Conservation (phyloP, 208 protist genomes). For the Crithidia brevicula region DNA sequence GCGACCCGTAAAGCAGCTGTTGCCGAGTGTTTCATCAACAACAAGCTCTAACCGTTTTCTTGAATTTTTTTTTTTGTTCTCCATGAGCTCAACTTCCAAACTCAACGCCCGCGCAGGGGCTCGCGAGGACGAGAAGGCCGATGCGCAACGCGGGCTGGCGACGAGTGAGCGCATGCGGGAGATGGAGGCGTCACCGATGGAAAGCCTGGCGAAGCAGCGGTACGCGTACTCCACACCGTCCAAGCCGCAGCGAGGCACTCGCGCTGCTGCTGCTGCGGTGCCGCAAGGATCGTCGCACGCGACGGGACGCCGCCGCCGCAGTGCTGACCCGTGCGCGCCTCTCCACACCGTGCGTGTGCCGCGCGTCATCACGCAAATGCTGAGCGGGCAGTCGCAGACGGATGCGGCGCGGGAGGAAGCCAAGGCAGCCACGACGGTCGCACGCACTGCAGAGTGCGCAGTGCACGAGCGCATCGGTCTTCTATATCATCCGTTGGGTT, state of each 20-base stretch:
- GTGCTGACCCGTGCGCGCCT: constrained; percentile 7
- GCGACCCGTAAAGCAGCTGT: too few species aligned
- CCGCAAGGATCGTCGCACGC: neutral
- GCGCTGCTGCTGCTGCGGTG: neutral
- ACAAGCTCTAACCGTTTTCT: too few species aligned
- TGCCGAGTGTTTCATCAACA: too few species aligned
- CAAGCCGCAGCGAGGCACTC: neutral
- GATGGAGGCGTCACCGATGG: constrained; percentile 68
- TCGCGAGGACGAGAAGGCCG: constrained; percentile 1
- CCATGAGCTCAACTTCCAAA: constrained; percentile 3
- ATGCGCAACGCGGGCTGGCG: constrained; percentile 54
- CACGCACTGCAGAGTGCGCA: constrained; percentile 7
- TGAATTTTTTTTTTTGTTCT: constrained; percentile 14
- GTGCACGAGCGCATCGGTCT: constrained; percentile 66
- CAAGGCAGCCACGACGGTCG: constrained; percentile 3
- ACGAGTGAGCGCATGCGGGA: constrained; percentile 69
- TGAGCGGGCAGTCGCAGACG: neutral
- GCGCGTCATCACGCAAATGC: constrained; percentile 13
- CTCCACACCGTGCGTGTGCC: constrained; percentile 23
- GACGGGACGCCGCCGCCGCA: constrained; percentile 2
- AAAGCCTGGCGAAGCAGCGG: constrained; percentile 52
- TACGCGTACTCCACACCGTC: constrained; percentile 26
- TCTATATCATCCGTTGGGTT: constrained; percentile 64
- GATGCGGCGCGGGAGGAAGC: neutral
- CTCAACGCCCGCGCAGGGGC: neutral